Evolutionary conservation across 768 basidiomycete species (phyloP).

Genomic region (Lactarius hengduanensis): DNA sequence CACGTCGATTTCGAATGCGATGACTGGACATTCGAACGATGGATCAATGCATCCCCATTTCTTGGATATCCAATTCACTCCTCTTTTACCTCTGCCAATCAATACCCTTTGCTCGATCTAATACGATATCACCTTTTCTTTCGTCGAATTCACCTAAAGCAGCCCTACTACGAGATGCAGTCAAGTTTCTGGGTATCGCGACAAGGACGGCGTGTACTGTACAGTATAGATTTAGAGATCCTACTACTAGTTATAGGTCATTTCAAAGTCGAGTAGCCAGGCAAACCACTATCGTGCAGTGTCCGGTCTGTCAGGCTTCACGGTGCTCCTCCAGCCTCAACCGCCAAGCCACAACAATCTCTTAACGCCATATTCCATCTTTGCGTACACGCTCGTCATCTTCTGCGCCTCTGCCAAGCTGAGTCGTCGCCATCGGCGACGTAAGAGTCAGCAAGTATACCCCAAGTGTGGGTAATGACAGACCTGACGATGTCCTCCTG

Average conservation of each 20-base stretch:
- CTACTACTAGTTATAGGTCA: not conserved
- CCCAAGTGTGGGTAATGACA: constrained; percentile 31
- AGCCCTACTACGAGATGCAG: not conserved
- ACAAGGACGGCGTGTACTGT: constrained; percentile 10
- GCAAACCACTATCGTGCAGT: not conserved
- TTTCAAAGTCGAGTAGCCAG: not conserved
- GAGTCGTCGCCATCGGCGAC: constrained; percentile 20
- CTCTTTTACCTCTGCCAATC: constrained; percentile 3
- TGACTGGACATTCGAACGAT: not conserved
- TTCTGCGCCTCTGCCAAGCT: constrained; percentile 82
- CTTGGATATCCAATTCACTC: constrained; percentile 8
- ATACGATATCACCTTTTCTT: not conserved
- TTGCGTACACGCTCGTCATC: constrained; percentile 83
- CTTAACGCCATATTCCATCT: constrained; percentile 94
- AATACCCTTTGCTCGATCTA: constrained; percentile 21
- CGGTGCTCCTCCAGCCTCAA: constrained; percentile 33
- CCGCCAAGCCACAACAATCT: constrained; percentile 85
- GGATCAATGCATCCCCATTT: not conserved
- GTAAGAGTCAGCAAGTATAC: not conserved
- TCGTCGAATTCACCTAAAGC: not conserved
- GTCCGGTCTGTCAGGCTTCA: too few species aligned
- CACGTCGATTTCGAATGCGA: not conserved
- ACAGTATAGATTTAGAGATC: constrained; percentile 12
- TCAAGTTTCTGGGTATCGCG: not conserved
- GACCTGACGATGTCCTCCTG: constrained; percentile 81